These are phyloP conservation scores for Tuber indicum DNA, from an alignment of 495 filamentous ascomycete genomes.

Conservation along the genomic window DNA sequence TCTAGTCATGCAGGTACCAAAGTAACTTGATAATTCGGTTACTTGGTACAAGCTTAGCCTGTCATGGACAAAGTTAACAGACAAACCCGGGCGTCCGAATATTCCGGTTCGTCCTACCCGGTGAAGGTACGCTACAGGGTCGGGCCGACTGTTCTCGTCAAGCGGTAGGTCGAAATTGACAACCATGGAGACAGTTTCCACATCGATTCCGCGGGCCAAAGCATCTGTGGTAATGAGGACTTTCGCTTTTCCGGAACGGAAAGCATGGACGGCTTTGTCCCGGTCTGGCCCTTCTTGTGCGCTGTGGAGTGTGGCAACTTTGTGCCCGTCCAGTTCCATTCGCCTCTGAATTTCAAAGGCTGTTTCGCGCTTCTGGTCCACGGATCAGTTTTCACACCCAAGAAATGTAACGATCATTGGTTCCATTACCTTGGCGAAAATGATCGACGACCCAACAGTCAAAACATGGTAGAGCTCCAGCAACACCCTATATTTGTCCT, in stretches of 20 bases:
- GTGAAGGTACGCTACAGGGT: slow-evolving; percentile 93
- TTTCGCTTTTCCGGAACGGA: slow-evolving; percentile 56
- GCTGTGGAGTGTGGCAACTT: too few relatives aligned
- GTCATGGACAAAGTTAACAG: slow-evolving; percentile 83
- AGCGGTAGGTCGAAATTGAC: slow-evolving; percentile 84
- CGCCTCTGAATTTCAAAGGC: too few relatives aligned
- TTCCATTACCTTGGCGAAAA: too few relatives aligned
- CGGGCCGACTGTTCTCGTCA: slow-evolving; percentile 54
- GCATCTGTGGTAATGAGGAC: slow-evolving; percentile 99
- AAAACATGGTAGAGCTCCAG: too few relatives aligned
- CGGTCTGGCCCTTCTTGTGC: too few relatives aligned
- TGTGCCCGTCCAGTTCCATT: too few relatives aligned
- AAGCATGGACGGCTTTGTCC: too few relatives aligned
- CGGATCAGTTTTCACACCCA: too few relatives aligned
- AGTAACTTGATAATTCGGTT: slow-evolving; percentile 66
- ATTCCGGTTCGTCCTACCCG: slow-evolving; percentile 95
- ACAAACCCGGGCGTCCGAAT: slow-evolving; percentile 94
- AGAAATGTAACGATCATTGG: too few relatives aligned
- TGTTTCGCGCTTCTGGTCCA: too few relatives aligned
- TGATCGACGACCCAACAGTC: too few relatives aligned
- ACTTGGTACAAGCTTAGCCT: slow-evolving; percentile 65
- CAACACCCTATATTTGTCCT: too few relatives aligned
- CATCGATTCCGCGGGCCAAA: slow-evolving; percentile 92
- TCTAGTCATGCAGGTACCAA: slow-evolving; percentile 52
- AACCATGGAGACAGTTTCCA: slow-evolving; percentile 94